Evolutionary conservation across 306 rosid species (phyloP).

Genomic region (Cicer pinnatifidum): DNA sequence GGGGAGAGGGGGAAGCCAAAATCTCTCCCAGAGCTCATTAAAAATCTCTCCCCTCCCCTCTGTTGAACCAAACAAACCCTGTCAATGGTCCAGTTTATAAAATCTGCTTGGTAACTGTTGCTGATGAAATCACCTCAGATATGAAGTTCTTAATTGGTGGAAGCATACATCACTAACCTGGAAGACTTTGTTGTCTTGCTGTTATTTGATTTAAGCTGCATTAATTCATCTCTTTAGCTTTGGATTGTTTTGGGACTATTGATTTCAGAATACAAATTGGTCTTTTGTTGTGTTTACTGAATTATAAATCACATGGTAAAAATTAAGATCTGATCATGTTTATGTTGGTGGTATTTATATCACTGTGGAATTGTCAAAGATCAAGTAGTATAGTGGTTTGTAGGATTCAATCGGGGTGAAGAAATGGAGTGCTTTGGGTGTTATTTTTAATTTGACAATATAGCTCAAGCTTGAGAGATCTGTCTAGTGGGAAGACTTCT

Average conservation of each 20-base stretch:
- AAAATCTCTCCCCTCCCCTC: too few relatives aligned
- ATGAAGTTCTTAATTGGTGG: background rate
- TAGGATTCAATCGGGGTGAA: background rate
- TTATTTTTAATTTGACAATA: background rate
- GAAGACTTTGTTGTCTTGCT: background rate
- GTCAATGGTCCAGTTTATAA: background rate
- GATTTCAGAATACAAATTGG: background rate
- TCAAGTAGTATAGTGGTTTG: background rate
- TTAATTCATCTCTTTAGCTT: background rate
- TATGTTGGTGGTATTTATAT: constrained; percentile 16
- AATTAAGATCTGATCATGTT: background rate
- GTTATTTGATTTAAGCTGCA: constrained; percentile 15
- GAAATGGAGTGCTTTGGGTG: background rate
- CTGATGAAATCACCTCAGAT: background rate
- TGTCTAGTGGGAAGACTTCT: background rate
- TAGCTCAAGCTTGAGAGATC: too few relatives aligned
- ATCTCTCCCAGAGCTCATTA: too few relatives aligned
- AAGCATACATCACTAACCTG: background rate
- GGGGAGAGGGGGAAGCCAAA: too few relatives aligned
- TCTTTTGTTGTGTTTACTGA: background rate
- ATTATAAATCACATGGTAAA: constrained; percentile 6
- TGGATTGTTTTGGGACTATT: background rate
- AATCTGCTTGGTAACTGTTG: background rate
- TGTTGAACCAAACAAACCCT: too few relatives aligned
- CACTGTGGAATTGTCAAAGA: background rate